These are phyloP conservation scores for Mycena filopes DNA, from an alignment of 768 basidiomycete species.

Conservation along the genomic window DNA sequence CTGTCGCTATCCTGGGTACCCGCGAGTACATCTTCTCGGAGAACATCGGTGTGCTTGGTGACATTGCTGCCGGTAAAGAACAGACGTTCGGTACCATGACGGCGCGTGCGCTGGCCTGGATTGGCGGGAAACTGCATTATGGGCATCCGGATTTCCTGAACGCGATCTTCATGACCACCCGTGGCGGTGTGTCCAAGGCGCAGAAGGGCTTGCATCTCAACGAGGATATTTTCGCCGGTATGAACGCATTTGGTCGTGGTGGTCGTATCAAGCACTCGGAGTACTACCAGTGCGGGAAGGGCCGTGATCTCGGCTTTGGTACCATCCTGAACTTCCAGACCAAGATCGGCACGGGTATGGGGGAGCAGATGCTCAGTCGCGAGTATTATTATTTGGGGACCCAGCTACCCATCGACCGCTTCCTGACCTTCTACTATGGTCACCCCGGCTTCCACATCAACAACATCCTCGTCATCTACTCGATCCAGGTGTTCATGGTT, in stretches of 20 bases:
- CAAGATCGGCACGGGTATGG: slow-evolving; percentile 99
- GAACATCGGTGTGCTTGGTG: slow-evolving; percentile 98
- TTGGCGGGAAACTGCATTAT: slow-evolving; percentile 98
- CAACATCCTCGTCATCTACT: slow-evolving; percentile 98
- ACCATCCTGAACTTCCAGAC: slow-evolving; percentile 99
- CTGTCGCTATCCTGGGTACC: slow-evolving; percentile 97
- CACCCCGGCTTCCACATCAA: slow-evolving; percentile 99
- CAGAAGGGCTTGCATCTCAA: slow-evolving; percentile 99
- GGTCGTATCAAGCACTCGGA: slow-evolving; percentile 99
- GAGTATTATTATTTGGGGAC: slow-evolving; percentile 99
- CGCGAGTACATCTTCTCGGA: slow-evolving; percentile 99
- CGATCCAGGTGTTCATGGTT: slow-evolving; percentile 98
- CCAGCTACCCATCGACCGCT: slow-evolving; percentile 96
- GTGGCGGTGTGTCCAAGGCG: slow-evolving; percentile 98
- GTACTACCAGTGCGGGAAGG: slow-evolving; percentile 99
- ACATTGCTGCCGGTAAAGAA: slow-evolving; percentile 99
- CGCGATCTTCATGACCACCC: slow-evolving; percentile 97
- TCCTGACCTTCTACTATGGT: slow-evolving; percentile 99
- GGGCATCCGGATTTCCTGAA: slow-evolving; percentile 99
- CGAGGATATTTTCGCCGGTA: slow-evolving; percentile 99
- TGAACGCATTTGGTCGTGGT: slow-evolving; percentile 98
- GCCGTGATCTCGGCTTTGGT: slow-evolving; percentile 98
- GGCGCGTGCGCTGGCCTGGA: slow-evolving; percentile 94
- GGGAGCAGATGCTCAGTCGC: slow-evolving; percentile 99
- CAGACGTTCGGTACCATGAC: slow-evolving; percentile 99